Percentiles rank a stretch among this genome's conserved stretches.
Evolutionary conservation across 805 yeast genomes (phyloP).

Genomic region (Ogataea naganishii): DNA sequence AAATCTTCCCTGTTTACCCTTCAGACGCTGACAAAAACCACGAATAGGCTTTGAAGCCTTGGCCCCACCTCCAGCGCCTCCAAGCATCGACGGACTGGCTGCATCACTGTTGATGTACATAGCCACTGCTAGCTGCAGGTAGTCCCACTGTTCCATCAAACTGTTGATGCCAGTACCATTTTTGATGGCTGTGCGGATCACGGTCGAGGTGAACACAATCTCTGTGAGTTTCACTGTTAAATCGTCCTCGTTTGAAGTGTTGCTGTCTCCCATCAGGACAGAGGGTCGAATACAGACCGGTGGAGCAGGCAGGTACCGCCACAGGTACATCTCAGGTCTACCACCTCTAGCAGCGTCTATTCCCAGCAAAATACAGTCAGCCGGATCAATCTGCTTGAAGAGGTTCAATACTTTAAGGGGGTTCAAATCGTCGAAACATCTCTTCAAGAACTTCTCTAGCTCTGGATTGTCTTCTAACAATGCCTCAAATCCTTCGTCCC

Average conservation of each 20-base stretch:
- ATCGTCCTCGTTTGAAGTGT: constrained; percentile 95
- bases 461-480: constrained; percentile 78
- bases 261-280: constrained; percentile 81
- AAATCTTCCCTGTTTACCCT: constrained; percentile 98
- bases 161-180: constrained; percentile 90
- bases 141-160: constrained; percentile 99
- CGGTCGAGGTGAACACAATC: constrained; percentile 92
- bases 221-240: constrained; percentile 92
- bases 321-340: constrained; percentile 90
- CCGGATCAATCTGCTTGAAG: constrained; percentile 77
- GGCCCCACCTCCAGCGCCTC: constrained; percentile 47
- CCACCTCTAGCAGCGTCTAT: constrained; percentile 83
- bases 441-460: constrained; percentile 72
- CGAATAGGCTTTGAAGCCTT: constrained; percentile 73
- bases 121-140: constrained; percentile 88
- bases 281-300: constrained; percentile 99
- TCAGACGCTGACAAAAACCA: constrained; percentile 93
- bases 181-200: constrained; percentile 89
- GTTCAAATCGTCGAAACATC: constrained; percentile 89
- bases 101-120: constrained; percentile 97
- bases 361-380: constrained; percentile 89
- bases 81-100: constrained; percentile 70
- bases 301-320: constrained; percentile 98
- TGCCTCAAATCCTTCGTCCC: constrained; percentile 81
- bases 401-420: constrained; percentile 83